phyloP scores from a whole-genome alignment of 352 stramenopile genomes.

The Globisporangium nagaii region DNA sequence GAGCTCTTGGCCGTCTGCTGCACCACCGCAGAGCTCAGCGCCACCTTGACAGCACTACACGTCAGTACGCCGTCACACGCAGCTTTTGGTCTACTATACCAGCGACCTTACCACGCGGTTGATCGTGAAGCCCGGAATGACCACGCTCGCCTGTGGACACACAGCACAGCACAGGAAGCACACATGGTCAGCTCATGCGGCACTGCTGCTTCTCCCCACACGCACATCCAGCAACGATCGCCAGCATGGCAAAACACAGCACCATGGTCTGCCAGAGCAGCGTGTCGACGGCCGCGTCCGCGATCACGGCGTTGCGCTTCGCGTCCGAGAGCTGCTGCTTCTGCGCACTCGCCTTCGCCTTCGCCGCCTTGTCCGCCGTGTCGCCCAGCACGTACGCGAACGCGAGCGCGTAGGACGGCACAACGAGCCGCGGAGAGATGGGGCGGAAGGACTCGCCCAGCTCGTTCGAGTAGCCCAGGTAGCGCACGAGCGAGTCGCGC shows the following conservation, averaged over 20 bases:
- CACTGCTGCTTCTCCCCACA: too few relatives aligned
- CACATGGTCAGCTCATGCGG: neutral
- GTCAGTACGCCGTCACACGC: too few relatives aligned
- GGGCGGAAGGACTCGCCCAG: slow-evolving; percentile 84
- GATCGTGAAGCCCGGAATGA: slow-evolving; percentile 82
- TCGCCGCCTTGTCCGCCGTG: slow-evolving; percentile 71
- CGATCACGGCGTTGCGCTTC: slow-evolving; percentile 29
- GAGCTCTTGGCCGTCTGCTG: slow-evolving; percentile 35
- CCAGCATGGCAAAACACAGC: neutral
- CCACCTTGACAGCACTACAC: too few relatives aligned
- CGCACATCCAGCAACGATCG: too few relatives aligned
- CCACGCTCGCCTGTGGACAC: slow-evolving; percentile 62
- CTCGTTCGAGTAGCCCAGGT: slow-evolving; percentile 88
- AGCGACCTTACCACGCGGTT: slow-evolving; percentile 65
- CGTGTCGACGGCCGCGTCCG: slow-evolving; percentile 51
- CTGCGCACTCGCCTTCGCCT: slow-evolving; percentile 25
- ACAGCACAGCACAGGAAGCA: neutral
- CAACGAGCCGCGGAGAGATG: slow-evolving; percentile 60
- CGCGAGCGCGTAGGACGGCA: slow-evolving; percentile 72
- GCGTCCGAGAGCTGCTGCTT: slow-evolving; percentile 14
- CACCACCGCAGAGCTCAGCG: slow-evolving; percentile 26
- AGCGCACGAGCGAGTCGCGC: slow-evolving; percentile 82
- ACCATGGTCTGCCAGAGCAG: slow-evolving; percentile 80
- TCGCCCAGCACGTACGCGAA: slow-evolving; percentile 85
- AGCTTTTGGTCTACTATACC: too few relatives aligned